Conservation (phyloP, 1,284 basidiomycete genomes). For the Trichosporon sp. region DNA sequence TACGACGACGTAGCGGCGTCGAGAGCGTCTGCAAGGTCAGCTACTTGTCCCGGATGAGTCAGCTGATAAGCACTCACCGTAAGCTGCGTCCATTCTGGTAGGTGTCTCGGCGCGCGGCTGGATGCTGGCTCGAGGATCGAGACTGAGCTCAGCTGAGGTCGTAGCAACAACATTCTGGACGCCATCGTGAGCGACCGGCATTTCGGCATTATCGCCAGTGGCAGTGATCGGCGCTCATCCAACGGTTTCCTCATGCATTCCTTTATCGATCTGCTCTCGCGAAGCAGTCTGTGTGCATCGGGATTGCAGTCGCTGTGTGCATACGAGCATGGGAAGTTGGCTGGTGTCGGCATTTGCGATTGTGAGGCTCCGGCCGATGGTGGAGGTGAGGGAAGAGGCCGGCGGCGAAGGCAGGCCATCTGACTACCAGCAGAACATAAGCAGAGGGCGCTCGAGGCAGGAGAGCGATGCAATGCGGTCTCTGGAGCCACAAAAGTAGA, state of each 20-base stretch:
- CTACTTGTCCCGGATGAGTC: neutral
- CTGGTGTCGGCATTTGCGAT: neutral
- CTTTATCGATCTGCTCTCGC: neutral
- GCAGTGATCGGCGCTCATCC: neutral
- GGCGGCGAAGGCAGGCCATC: no score
- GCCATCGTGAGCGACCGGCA: neutral
- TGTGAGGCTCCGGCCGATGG: neutral
- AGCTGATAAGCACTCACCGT: conserved; percentile 21
- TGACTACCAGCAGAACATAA: no score
- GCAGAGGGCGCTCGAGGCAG: no score
- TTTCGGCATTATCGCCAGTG: conserved; percentile 1
- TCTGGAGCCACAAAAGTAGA: no score
- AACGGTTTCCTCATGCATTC: neutral
- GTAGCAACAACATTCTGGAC: conserved; percentile 1
- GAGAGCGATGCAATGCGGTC: no score
- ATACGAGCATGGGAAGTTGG: neutral
- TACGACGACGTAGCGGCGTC: conserved; percentile 33
- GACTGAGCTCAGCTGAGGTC: neutral
- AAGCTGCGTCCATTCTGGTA: conserved; percentile 30
- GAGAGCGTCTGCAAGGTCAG: conserved; percentile 24
- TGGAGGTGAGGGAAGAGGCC: no score
- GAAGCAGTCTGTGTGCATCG: neutral
- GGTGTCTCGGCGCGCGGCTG: neutral
- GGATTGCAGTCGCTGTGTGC: neutral
- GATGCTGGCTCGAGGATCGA: neutral